phyloP scores from a whole-genome alignment of 2,329 filamentous ascomycete genomes.

The Lasiodiplodia sp. region DNA sequence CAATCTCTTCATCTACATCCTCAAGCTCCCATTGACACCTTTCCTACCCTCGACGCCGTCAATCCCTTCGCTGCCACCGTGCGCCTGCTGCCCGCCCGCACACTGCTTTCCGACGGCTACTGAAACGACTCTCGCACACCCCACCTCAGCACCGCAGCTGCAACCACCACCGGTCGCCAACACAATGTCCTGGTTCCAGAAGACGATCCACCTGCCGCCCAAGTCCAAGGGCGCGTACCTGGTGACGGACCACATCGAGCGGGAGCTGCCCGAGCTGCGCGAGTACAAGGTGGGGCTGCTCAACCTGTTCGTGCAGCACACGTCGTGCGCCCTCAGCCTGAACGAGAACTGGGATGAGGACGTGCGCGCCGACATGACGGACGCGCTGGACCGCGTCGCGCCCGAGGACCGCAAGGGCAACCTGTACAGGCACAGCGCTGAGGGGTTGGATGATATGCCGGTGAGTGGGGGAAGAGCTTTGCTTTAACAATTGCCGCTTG shows the following conservation, averaged over 20 bases:
- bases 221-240: conserved; percentile 86
- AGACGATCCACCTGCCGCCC: conserved; percentile 79
- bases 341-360: conserved; percentile 92
- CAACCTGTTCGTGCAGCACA: conserved; percentile 95
- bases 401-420: conserved; percentile 73
- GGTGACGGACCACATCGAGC: conserved; percentile 77
- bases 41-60: conserved; percentile 39
- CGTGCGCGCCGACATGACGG: conserved; percentile 92
- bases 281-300: conserved; percentile 77
- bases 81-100: conserved; percentile 43
- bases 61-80: conserved; percentile 37
- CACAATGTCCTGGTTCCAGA: conserved; percentile 80
- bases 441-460: conserved; percentile 94
- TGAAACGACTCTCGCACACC: conserved; percentile 35
- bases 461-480: conserved; percentile 53
- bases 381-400: conserved; percentile 89
- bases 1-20: conserved; percentile 50
- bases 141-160: conserved; percentile 37
- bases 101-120: conserved; percentile 38
- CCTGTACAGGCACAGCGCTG: conserved; percentile 85
- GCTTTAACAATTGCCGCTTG: no score
- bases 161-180: conserved; percentile 34
- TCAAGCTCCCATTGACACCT: conserved; percentile 47
- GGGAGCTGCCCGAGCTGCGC: conserved; percentile 78
- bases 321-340: conserved; percentile 84